Evolutionary conservation across 352 stramenopile species (phyloP), one percentile per base, ranked within the genome.

Genomic region (Globisporangium perplexum): DNA sequence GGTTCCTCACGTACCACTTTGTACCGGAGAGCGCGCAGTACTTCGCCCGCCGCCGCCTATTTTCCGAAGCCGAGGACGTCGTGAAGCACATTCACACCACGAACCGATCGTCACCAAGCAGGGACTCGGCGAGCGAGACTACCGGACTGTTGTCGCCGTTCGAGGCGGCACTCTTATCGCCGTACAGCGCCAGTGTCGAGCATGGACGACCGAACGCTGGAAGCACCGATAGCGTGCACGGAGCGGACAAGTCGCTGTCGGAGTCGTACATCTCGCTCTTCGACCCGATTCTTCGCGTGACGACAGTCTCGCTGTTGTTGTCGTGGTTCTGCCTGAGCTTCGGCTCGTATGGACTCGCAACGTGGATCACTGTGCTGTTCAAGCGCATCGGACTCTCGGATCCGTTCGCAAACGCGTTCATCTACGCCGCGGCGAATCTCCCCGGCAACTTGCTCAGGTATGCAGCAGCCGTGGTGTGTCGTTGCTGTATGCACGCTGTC

Each of bases 361-460:
- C 89, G 52, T 98, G 92, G 92, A 97, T 98, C 62, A 97, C 95
- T 7, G 86, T 86, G 50, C 62, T 98, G 2, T 98, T 98, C 69
- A 86, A 93, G 53, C 72, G 72, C n/a, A 87, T 98, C 49, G 61
- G 93, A 10, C 69, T 96, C 7, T 83, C 92, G 49, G 66, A 96
- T 54, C 77, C 81, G 17, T 97, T 97, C 56, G 83, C 84, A 18
- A 97, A 97, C 66, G 85, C 90, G 31, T 92, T 97, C 57, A 84
- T 97, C 28, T 97, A 97, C 66, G 90, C 92, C 12, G 70, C 77
- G 15, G 83, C 86, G 8, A 97, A 95, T 57, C 72, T 98, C 2
- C 92, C 92, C 7, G 92, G 92, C 11, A 98, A 97, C 60, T 45
- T 97, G 7, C 68, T 96, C 47, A 89, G 71, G 71, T 84, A 58